Percentiles rank a stretch among this genome's conserved stretches.
These are phyloP conservation scores for Vitis hybrid DNA, from an alignment of 177 flowering plant species.

Conservation along the genomic window DNA sequence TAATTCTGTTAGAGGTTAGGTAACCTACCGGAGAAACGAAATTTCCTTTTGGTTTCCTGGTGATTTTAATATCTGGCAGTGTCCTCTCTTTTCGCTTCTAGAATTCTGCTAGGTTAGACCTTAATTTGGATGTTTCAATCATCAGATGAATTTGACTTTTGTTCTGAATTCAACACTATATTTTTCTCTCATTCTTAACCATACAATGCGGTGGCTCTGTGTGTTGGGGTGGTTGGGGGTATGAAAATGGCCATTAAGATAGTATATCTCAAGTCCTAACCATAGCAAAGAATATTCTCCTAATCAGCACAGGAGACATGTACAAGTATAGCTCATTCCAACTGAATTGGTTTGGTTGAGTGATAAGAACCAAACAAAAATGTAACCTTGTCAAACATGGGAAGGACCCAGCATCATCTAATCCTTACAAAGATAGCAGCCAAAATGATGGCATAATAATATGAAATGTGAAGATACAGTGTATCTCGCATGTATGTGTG, in stretches of 20 bases:
- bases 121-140: constrained; percentile 3
- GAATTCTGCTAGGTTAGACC: constrained; percentile 5
- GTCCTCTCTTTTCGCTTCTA: constrained; percentile 16
- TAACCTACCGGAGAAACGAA: constrained; percentile 23
- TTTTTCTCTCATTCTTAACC: background rate
- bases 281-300: too few species aligned
- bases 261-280: too few species aligned
- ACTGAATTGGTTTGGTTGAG: background rate
- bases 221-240: too few species aligned
- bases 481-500: background rate
- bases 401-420: background rate
- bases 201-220: background rate
- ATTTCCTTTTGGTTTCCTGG: background rate
- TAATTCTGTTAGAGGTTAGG: constrained; percentile 25
- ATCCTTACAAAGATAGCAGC: background rate
- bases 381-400: background rate
- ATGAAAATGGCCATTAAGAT: too few species aligned
- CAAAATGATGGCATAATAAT: background rate
- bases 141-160: background rate
- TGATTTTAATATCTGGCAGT: background rate
- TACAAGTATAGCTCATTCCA: background rate
- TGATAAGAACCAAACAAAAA: background rate
- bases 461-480: background rate
- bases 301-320: background rate
- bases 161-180: background rate